Evolutionary conservation across 1,284 basidiomycete species (phyloP).

Genomic region (Tremellales sp.): DNA sequence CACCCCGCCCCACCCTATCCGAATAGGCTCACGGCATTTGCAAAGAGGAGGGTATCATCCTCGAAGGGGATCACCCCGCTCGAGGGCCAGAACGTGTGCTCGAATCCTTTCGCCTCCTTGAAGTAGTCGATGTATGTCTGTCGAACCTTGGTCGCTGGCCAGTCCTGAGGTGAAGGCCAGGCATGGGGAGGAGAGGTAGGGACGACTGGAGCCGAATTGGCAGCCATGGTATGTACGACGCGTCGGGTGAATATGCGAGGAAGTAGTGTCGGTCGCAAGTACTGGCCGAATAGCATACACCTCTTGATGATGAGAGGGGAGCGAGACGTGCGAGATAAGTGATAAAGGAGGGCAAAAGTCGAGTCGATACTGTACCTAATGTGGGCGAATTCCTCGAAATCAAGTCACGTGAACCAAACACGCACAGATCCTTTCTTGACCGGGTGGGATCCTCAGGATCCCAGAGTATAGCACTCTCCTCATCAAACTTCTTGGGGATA

Average conservation of each 20-base stretch:
- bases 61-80: constrained; percentile 94
- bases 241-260: not conserved
- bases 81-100: constrained; percentile 89
- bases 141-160: constrained; percentile 67
- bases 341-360: too few species aligned
- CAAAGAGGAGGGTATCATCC: constrained; percentile 93
- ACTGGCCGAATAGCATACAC: not conserved
- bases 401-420: too few species aligned
- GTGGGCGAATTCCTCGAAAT: too few species aligned
- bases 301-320: too few species aligned
- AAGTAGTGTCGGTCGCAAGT: not conserved
- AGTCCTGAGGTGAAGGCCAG: constrained; percentile 52
- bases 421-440: too few species aligned
- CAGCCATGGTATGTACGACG: constrained; percentile 21
- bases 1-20: not conserved
- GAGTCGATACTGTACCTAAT: too few species aligned
- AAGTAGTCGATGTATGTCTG: constrained; percentile 79
- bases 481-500: too few species aligned
- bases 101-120: constrained; percentile 55
- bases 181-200: constrained; percentile 39
- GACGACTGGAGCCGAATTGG: constrained; percentile 29
- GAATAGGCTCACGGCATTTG: constrained; percentile 66
- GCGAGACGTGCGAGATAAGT: too few species aligned
- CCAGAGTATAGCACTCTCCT: too few species aligned
- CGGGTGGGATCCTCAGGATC: too few species aligned